A percentile compares a stretch with the other conserved stretches of the same genome.
phyloP scores from a whole-genome alignment of 805 yeast species.

The Myxozyma udenii region DNA sequence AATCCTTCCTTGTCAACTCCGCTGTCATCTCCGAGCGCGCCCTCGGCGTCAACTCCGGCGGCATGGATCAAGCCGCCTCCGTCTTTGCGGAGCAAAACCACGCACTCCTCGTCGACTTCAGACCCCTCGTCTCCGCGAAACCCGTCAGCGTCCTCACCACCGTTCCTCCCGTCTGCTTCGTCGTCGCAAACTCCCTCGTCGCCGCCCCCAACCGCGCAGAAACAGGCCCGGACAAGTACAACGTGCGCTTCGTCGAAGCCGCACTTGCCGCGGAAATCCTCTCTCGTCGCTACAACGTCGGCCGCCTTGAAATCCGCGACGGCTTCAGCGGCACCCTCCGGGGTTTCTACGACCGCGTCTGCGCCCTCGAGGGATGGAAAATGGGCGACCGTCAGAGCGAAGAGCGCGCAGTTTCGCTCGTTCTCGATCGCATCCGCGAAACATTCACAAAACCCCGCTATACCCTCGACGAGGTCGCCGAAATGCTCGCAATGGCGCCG shows the following conservation, averaged over 20 bases:
- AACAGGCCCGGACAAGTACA: constrained; percentile 67
- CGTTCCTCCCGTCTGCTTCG: constrained; percentile 47
- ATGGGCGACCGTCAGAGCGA: constrained; percentile 40
- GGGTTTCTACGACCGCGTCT: constrained; percentile 36
- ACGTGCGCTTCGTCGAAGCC: constrained; percentile 71
- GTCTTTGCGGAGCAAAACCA: constrained; percentile 59
- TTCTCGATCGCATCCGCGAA: constrained; percentile 6
- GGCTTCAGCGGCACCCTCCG: constrained; percentile 55
- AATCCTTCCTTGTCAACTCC: constrained; percentile 46
- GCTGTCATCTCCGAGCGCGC: constrained; percentile 68
- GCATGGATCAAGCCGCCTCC: constrained; percentile 75
- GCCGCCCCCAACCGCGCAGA: constrained; percentile 61
- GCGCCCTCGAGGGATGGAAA: constrained; percentile 10
- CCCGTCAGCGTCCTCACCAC: constrained; percentile 40
- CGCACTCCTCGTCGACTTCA: constrained; percentile 59
- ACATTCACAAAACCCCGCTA: constrained; percentile 42
- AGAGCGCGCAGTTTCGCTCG: constrained; percentile 38
- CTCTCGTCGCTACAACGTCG: constrained; percentile 51
- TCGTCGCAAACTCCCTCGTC: constrained; percentile 62
- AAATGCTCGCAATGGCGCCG: constrained; percentile 43
- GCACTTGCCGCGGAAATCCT: constrained; percentile 61
- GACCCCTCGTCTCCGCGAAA: constrained; percentile 55
- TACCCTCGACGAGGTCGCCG: constrained; percentile 50
- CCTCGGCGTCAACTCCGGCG: constrained; percentile 75
- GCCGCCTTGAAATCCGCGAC: constrained; percentile 44